phyloP scores from a whole-genome alignment of 2,329 filamentous ascomycete genomes.

The Elsinoe ampelina region DNA sequence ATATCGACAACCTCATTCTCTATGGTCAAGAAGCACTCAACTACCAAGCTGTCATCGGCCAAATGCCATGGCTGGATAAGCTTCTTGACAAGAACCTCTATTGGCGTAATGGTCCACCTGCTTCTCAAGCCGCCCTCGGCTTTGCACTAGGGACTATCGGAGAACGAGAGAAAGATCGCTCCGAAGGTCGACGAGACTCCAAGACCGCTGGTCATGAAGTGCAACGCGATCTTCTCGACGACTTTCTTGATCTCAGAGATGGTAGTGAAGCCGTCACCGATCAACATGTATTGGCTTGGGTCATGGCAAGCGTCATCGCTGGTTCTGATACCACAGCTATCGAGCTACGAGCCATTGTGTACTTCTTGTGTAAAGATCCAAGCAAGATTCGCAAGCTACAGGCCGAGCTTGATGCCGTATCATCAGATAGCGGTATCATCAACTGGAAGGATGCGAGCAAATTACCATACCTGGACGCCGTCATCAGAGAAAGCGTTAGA shows the following conservation, averaged over 20 bases:
- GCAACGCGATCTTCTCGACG: constrained; percentile 1
- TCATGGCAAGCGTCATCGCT: constrained; percentile 18
- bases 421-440: constrained; percentile 12
- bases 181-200: neutral
- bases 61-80: constrained; percentile 2
- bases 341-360: constrained; percentile 32
- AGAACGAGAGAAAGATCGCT: neutral
- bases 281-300: neutral
- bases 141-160: constrained; percentile 1
- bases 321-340: constrained; percentile 35
- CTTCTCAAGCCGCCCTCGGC: neutral
- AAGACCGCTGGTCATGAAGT: neutral
- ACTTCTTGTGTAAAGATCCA: constrained; percentile 30
- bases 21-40: neutral
- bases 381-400: constrained; percentile 27
- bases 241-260: neutral
- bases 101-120: constrained; percentile 1
- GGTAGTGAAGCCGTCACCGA: neutral
- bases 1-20: neutral
- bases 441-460: neutral
- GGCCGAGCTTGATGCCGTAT: constrained; percentile 31
- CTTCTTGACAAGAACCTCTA: constrained; percentile 5
- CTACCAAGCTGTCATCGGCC: constrained; percentile 1
- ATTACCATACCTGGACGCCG: constrained; percentile 56
- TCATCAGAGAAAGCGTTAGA: constrained; percentile 24